Evolutionary conservation across 176 grass and related monocot species (phyloP).

Genomic region (Musa schizocarpa): DNA sequence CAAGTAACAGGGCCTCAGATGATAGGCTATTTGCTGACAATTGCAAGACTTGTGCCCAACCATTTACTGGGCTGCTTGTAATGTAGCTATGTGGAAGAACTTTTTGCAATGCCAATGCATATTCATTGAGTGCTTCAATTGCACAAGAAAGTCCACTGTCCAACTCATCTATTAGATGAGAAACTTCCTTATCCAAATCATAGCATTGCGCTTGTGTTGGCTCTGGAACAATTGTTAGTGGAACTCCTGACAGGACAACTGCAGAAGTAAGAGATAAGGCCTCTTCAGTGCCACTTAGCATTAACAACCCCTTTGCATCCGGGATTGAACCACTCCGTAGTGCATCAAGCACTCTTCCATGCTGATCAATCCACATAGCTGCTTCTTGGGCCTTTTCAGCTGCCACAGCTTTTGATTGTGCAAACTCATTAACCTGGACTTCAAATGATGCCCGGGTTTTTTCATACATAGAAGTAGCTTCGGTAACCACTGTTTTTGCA

Average conservation of each 20-base stretch:
- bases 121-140: constrained; percentile 57
- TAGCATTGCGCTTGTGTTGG: constrained; percentile 71
- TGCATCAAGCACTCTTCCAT: constrained; percentile 68
- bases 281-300: constrained; percentile 45
- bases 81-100: constrained; percentile 74
- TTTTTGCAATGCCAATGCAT: constrained; percentile 66
- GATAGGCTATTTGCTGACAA: constrained; percentile 58
- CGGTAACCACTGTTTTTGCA: constrained; percentile 63
- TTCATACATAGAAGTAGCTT: constrained; percentile 68
- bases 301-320: constrained; percentile 27
- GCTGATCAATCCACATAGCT: constrained; percentile 73
- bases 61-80: constrained; percentile 65
- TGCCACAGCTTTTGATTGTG: constrained; percentile 52
- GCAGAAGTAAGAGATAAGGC: constrained; percentile 72
- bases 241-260: constrained; percentile 69
- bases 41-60: constrained; percentile 90
- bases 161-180: constrained; percentile 68
- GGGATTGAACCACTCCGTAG: constrained; percentile 49
- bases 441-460: constrained; percentile 67
- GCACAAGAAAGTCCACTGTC: constrained; percentile 59
- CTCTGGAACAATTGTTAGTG: constrained; percentile 89
- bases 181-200: constrained; percentile 89
- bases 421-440: constrained; percentile 60
- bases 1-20: constrained; percentile 72
- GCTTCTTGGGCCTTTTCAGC: constrained; percentile 66